Evolutionary conservation across 1,284 basidiomycete genomes (phyloP), one percentile per base, ranked within the genome.

Genomic region (Ganoderma sp.): DNA sequence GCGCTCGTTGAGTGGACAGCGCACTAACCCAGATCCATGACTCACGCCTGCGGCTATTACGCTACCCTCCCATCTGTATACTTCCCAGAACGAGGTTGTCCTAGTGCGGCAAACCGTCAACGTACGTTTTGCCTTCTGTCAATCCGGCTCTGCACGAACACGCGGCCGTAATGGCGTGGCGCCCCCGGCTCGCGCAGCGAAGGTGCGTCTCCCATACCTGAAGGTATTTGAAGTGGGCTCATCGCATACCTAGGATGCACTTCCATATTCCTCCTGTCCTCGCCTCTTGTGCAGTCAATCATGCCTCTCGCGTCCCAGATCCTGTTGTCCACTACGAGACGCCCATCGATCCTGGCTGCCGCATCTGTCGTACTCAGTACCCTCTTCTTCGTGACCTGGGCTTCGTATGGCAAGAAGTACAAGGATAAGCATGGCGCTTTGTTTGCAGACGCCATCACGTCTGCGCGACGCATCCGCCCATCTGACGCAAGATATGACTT

Each of bases 91-190:
- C 48, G 48, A 14, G 12, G 22, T 22, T 14, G 22, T 14, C 22
- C 9, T 52, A 52, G 48, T 52, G 48, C 48, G 48, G 48, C 48
- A 52, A 52, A 52, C 48, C 48, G 48, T 52, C 48, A 52, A 52
- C 48, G 48, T 52, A 52, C 48, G 48, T 52, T 52, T 52, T 52
- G 22, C 12, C 12, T 52, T 52, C 48, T 14, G 22, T 52, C 48
- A 52, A 14, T n/a, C 48, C 48, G 25, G 1, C 48, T 52, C 12
- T 52, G 48, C 22, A 22, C 22, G 10, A 22, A 22, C 48, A 22
- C 48, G 48, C 48, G 48, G 22, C 22, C 48, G 48, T 52, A 52
- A 52, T 12, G 22, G 48, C 48, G 48, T 25, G 48, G 48, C 48
- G 48, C 48, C 48, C 48, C 48, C 10, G 48, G 2, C 48, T 25